A percentile compares a stretch with the other conserved stretches of the same genome.
phyloP scores from a whole-genome alignment of 768 basidiomycete species.

The Flagelloscypha sp. region DNA sequence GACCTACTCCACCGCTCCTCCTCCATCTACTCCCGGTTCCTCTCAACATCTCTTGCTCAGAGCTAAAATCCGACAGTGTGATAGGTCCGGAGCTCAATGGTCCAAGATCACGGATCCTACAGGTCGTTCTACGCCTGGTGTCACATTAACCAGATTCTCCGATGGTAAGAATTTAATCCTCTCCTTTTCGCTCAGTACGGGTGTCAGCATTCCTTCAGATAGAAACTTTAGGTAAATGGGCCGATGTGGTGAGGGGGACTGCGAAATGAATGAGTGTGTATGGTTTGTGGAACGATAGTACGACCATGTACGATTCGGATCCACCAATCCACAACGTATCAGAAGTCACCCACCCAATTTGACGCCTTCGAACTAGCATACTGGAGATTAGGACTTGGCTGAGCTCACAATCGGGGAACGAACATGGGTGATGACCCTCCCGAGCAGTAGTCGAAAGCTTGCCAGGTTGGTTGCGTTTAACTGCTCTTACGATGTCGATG shows the following conservation, averaged over 20 bases:
- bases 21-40: constrained; percentile 38
- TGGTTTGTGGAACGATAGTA: constrained; percentile 42
- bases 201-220: constrained; percentile 35
- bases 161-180: constrained; percentile 57
- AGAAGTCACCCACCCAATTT: constrained; percentile 50
- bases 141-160: constrained; percentile 55
- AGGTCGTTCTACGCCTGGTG: constrained; percentile 48
- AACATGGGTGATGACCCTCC: constrained; percentile 34
- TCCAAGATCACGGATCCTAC: constrained; percentile 57
- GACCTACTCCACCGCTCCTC: constrained; percentile 40
- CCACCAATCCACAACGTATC: constrained; percentile 52
- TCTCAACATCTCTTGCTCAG: constrained; percentile 35
- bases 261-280: constrained; percentile 56
- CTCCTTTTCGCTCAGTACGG: constrained; percentile 52
- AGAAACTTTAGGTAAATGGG: constrained; percentile 43
- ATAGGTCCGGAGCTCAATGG: constrained; percentile 48
- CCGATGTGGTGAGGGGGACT: constrained; percentile 38
- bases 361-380: constrained; percentile 55
- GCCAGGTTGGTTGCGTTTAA: constrained; percentile 43
- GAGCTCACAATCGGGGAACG: constrained; percentile 43
- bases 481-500: constrained; percentile 45
- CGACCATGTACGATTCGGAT: constrained; percentile 43
- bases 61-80: constrained; percentile 46
- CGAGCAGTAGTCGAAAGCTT: constrained; percentile 33
- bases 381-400: constrained; percentile 42